Evolutionary conservation across 2,329 filamentous ascomycete species (phyloP).

Genomic region (Aspergillus candidus): DNA sequence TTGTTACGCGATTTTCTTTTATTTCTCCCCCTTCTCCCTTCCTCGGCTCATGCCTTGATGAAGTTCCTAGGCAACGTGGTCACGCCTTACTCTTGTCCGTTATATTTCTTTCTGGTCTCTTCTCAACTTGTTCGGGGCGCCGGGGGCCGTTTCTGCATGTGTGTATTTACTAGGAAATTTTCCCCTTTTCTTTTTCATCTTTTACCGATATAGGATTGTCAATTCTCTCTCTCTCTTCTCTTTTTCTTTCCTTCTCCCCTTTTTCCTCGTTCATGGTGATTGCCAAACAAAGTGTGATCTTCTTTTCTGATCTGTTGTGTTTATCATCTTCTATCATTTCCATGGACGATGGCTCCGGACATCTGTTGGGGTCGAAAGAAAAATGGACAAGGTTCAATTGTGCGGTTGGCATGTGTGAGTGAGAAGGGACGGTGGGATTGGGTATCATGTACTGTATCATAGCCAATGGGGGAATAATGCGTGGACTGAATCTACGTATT

Average conservation of each 20-base stretch:
- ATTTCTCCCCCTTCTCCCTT: background rate
- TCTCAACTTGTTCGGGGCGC: constrained; percentile 9
- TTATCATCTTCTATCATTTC: constrained; percentile 8
- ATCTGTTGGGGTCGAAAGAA: no score
- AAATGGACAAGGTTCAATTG: no score
- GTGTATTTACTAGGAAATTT: constrained; percentile 24
- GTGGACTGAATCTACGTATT: no score
- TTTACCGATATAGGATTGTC: constrained; percentile 13
- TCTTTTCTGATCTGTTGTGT: background rate
- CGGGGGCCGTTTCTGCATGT: constrained; percentile 16
- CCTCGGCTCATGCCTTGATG: constrained; percentile 1
- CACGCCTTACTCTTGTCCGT: constrained; percentile 4
- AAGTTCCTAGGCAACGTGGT: constrained; percentile 2
- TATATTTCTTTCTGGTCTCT: constrained; percentile 2
- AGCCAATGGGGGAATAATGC: constrained; percentile 1
- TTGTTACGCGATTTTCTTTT: no score
- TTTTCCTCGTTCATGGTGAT: constrained; percentile 2
- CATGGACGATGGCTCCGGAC: no score
- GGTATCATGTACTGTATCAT: constrained; percentile 1
- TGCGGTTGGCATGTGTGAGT: no score
- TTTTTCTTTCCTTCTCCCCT: constrained; percentile 1
- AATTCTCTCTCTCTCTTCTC: constrained; percentile 13
- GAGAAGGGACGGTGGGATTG: no score
- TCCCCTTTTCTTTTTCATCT: constrained; percentile 1
- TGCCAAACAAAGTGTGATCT: background rate